These are phyloP conservation scores for Xanthoconium purpureum DNA, from an alignment of 768 basidiomycete species.

Conservation along the genomic window DNA sequence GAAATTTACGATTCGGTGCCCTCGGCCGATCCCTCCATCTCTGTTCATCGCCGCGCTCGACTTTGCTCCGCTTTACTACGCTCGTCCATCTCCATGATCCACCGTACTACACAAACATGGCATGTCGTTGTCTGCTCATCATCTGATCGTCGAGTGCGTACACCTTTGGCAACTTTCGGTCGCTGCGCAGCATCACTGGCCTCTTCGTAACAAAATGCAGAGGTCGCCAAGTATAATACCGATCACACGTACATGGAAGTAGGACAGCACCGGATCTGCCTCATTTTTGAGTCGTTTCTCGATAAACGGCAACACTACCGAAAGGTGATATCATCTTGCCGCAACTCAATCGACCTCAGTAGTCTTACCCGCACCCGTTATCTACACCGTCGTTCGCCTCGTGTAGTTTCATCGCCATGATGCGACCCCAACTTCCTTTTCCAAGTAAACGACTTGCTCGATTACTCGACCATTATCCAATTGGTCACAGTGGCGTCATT, in stretches of 20 bases:
- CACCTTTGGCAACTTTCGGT: neutral
- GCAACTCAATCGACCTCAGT: constrained; percentile 7
- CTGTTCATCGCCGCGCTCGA: neutral
- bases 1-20: constrained; percentile 17
- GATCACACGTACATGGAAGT: constrained; percentile 4
- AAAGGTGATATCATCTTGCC: constrained; percentile 8
- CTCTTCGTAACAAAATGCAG: no score
- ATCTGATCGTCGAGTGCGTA: neutral
- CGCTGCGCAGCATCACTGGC: neutral
- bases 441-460: neutral
- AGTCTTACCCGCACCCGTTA: neutral
- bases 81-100: constrained; percentile 4
- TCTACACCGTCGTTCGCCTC: constrained; percentile 2
- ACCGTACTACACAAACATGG: constrained; percentile 4
- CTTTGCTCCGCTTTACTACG: neutral
- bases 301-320: neutral
- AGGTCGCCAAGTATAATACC: neutral
- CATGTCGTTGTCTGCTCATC: neutral
- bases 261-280: neutral
- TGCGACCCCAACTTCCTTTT: constrained; percentile 5
- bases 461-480: constrained; percentile 3
- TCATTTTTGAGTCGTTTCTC: neutral
- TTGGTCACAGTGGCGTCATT: constrained; percentile 15
- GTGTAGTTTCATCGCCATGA: neutral
- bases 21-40: constrained; percentile 2